Conservation (phyloP, 2,329 filamentous ascomycete species). For the Neofusicoccum kwambonambiense region DNA sequence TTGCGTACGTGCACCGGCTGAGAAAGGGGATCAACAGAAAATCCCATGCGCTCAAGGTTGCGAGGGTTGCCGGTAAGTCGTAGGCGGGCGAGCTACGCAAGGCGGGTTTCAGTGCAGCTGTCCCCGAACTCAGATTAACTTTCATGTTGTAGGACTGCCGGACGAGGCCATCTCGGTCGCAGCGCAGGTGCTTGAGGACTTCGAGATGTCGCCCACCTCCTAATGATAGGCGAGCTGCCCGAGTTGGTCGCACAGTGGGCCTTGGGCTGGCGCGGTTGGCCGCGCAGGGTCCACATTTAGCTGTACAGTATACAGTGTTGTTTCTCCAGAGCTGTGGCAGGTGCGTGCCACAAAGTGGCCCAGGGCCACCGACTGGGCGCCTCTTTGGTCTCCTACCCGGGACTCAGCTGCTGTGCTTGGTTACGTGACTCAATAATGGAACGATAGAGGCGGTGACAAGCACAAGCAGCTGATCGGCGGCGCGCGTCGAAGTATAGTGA, state of each 20-base stretch:
- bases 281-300: constrained; percentile 11
- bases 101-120: not conserved
- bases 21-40: constrained; percentile 77
- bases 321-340: constrained; percentile 1
- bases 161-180: constrained; percentile 70
- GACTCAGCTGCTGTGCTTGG: constrained; percentile 14
- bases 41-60: constrained; percentile 95
- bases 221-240: not conserved
- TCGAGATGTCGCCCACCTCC: constrained; percentile 16
- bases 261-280: not conserved
- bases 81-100: not conserved
- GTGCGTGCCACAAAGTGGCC: constrained; percentile 6
- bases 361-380: constrained; percentile 13
- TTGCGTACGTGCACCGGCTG: constrained; percentile 83
- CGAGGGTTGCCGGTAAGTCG: constrained; percentile 67
- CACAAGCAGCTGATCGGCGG: constrained; percentile 3
- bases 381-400: not conserved
- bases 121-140: not conserved
- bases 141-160: constrained; percentile 56
- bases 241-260: not conserved
- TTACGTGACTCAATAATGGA: constrained; percentile 14
- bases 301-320: constrained; percentile 3
- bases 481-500: not conserved
- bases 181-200: constrained; percentile 51
- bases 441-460: not conserved